Evolutionary conservation across 1,284 basidiomycete genomes (phyloP), one percentile per base, ranked within the genome.

Genomic region (Trichosporon sp.): DNA sequence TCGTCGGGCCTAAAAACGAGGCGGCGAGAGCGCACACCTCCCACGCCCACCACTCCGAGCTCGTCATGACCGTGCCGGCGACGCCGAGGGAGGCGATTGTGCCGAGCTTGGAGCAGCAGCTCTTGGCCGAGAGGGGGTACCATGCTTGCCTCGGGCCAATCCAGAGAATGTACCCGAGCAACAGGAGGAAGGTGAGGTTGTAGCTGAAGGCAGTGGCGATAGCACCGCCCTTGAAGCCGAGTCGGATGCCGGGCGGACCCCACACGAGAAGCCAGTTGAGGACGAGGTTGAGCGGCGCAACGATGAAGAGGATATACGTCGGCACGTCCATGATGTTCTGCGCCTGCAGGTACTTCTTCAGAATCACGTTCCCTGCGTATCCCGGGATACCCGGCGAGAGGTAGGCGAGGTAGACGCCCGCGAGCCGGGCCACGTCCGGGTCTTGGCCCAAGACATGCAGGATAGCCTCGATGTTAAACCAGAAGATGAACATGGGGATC

Each of bases 191-290:
- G 71, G 95, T 91, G 38, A 96, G 86, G 83, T 94, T 96, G 86
- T 94, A 93, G 2, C 92, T 92, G 71, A 96, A 87, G 0, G 92
- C 91, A 0, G 93, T 94, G 0, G 96, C 92, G 46, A 98, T 87
- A 0, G 96, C 96, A 1, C 96, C 96, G 8, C 96, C 96, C 71
- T 94, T 90, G 83, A 95, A 99, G 7, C 96, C 96, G 0, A 98
- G 86, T 16, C 92, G 86, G 68, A 95, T 83, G 2, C 88, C 84
- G 37, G 87, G 84, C 0, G 93, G 93, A 1, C 93, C 93, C 92
- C 92, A 94, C 0, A 96, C 93, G 12, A 99, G 88, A 0, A 93
- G 78, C 78, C 90, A 97, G 81, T 93, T 96, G 56, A 98, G 85
- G 2, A 92, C 56, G 0, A 91, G 89, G 78, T 98, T 99, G 74